phyloP scores from a whole-genome alignment of 129 eudicot genomes.

The Daucus carota region DNA sequence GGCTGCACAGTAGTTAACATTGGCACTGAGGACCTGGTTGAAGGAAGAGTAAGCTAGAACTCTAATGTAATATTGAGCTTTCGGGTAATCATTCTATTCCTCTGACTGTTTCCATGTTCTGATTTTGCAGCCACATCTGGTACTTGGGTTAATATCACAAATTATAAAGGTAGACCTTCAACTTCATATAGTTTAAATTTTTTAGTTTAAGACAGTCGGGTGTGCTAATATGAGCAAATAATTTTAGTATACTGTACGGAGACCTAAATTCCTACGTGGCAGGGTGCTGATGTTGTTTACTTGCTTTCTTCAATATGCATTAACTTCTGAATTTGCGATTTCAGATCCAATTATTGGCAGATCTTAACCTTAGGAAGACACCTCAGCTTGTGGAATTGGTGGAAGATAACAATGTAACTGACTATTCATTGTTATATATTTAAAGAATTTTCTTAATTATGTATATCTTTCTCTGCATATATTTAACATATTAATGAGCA shows the following conservation, averaged over 20 bases:
- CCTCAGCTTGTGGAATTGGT: conserved; percentile 93
- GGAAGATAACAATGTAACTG: conserved; percentile 67
- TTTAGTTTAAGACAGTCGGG: neutral
- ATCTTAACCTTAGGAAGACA: conserved; percentile 91
- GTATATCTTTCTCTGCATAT: neutral
- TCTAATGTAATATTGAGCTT: neutral
- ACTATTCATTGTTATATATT: conserved; percentile 6
- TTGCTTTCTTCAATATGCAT: neutral
- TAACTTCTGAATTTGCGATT: conserved; percentile 11
- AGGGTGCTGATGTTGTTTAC: neutral
- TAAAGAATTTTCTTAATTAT: neutral
- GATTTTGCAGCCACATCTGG: conserved; percentile 76
- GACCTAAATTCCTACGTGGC: neutral
- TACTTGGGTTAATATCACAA: conserved; percentile 86
- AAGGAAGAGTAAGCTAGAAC: conserved; percentile 70
- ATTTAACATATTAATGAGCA: neutral
- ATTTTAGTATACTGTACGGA: neutral
- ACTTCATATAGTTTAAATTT: neutral
- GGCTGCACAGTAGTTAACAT: conserved; percentile 98
- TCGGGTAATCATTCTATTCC: neutral
- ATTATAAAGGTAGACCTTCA: conserved; percentile 64
- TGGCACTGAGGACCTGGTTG: conserved; percentile 82
- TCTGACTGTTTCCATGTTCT: conserved; percentile 6
- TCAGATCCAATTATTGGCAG: conserved; percentile 88
- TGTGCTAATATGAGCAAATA: neutral